A percentile compares a stretch with the other conserved stretches of the same genome.
Evolutionary conservation across 768 basidiomycete genomes (phyloP).

Genomic region (Mycena pura): DNA sequence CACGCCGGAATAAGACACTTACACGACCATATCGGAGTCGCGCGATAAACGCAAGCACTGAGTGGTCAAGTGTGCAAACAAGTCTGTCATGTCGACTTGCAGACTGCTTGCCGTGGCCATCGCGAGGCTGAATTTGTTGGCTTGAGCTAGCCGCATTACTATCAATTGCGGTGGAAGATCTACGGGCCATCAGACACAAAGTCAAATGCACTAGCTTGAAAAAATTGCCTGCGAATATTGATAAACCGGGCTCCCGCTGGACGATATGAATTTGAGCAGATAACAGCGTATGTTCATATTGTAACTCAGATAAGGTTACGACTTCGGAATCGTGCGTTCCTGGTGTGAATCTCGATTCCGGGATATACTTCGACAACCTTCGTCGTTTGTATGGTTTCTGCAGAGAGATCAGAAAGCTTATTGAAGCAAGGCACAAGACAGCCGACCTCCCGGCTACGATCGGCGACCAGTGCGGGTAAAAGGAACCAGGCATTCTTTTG

Average conservation of each 20-base stretch:
- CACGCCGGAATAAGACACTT: conserved; percentile 32
- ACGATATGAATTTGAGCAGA: conserved; percentile 80
- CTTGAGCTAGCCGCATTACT: conserved; percentile 79
- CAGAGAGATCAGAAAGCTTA: conserved; percentile 18
- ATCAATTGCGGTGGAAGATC: conserved; percentile 52
- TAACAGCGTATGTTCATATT: conserved; percentile 77
- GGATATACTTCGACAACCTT: conserved; percentile 76
- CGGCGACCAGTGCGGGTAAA: conserved; percentile 57
- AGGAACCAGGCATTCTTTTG: conserved; percentile 84
- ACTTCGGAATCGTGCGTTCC: conserved; percentile 78
- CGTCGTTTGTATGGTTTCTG: conserved; percentile 71
- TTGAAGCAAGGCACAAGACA: conserved; percentile 25
- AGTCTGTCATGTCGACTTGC: conserved; percentile 84
- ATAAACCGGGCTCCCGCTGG: conserved; percentile 65
- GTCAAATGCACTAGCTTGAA: conserved; percentile 6
- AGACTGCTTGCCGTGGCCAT: conserved; percentile 78
- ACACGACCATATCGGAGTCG: conserved; percentile 67
- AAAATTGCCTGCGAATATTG: conserved; percentile 69
- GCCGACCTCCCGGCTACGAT: conserved; percentile 56
- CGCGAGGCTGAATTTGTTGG: conserved; percentile 80
- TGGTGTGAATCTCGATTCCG: conserved; percentile 70
- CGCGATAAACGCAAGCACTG: conserved; percentile 81
- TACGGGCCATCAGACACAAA: conserved; percentile 25
- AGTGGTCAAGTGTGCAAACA: conserved; percentile 78
- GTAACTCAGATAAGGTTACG: conserved; percentile 79